Conservation (phyloP, 164 flowering plant species). For the Sextonia rubra region DNA sequence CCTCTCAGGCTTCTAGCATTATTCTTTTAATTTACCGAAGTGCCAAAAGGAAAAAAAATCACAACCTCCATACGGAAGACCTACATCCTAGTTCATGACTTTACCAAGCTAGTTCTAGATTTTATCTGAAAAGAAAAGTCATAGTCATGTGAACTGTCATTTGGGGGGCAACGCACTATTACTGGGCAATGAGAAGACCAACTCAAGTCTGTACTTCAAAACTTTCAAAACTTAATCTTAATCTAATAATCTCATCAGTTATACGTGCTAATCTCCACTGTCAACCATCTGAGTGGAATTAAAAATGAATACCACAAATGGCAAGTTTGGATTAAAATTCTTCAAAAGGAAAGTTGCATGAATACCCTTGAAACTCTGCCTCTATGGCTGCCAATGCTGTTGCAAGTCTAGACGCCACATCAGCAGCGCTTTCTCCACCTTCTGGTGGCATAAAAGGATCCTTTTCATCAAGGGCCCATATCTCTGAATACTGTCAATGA, state of each 20-base stretch:
- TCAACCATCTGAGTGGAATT: neutral
- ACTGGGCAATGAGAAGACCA: neutral
- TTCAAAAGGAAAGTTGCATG: neutral
- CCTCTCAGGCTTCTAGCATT: neutral
- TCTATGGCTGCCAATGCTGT: slow-evolving; percentile 55
- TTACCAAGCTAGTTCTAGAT: neutral
- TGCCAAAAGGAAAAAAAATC: neutral
- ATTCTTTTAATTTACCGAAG: neutral
- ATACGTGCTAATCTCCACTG: neutral
- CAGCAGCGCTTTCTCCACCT: slow-evolving; percentile 93
- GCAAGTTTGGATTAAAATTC: neutral
- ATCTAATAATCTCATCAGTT: neutral
- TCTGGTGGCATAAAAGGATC: slow-evolving; percentile 75
- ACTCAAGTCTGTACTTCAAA: neutral
- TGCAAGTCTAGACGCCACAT: slow-evolving; percentile 80
- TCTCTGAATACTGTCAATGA: slow-evolving; percentile 61
- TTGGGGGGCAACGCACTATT: neutral
- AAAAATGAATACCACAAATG: neutral
- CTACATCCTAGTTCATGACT: neutral
- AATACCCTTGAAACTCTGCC: slow-evolving; percentile 73
- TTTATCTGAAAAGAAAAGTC: neutral
- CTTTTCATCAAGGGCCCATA: slow-evolving; percentile 91
- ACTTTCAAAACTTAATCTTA: neutral
- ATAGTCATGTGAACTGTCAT: neutral
- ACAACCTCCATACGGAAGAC: neutral